A percentile compares a stretch with the other conserved stretches of the same genome.
phyloP scores from a whole-genome alignment of 2,329 filamentous ascomycete genomes.

The Verruconis gallopava region DNA sequence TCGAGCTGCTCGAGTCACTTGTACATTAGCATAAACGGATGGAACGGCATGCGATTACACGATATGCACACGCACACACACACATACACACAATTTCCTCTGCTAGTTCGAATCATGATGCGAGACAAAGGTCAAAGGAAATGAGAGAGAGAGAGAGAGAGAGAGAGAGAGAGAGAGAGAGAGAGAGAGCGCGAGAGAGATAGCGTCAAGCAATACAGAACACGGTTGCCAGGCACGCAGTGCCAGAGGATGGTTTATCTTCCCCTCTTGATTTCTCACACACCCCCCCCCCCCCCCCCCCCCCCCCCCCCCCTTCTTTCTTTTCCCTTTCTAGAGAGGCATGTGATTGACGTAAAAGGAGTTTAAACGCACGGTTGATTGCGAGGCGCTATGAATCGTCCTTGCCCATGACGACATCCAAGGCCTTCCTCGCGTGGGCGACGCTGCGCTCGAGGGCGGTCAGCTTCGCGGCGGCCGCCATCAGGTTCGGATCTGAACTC shows the following conservation, averaged over 20 bases:
- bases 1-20: not conserved
- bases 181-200: not conserved
- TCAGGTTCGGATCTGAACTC: constrained; percentile 74
- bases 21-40: not conserved
- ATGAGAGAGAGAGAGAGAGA: no score
- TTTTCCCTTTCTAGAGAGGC: no score
- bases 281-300: no score
- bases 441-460: constrained; percentile 64
- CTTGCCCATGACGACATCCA: constrained; percentile 66
- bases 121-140: no score
- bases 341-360: no score
- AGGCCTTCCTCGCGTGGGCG: constrained; percentile 52
- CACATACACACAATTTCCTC: no score
- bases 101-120: no score
- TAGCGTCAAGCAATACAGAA: not conserved
- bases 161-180: not conserved
- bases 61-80: no score
- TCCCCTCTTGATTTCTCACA: no score
- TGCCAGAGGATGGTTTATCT: not conserved
- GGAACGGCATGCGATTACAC: no score
- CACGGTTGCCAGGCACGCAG: not conserved
- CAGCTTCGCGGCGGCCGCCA: constrained; percentile 74
- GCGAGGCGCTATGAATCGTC: constrained; percentile 31
- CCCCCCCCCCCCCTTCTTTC: no score
- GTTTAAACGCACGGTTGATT: no score